phyloP scores from a whole-genome alignment of 1,284 basidiomycete genomes.

The Tilletia horrida region DNA sequence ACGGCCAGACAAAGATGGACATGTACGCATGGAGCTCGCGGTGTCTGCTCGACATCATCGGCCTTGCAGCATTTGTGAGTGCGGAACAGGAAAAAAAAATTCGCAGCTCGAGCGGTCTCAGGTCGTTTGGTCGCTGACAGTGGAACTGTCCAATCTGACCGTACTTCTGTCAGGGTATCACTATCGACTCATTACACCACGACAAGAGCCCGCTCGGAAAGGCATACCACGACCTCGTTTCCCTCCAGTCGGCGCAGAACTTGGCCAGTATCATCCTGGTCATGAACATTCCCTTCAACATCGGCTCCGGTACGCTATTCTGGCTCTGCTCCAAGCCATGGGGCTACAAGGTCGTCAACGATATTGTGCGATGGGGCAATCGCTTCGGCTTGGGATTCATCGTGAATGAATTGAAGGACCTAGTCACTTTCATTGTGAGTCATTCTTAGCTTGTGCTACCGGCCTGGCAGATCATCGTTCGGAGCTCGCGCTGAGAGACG shows the following conservation, averaged over 20 bases:
- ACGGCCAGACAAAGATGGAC: conserved; percentile 36
- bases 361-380: background rate
- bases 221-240: conserved; percentile 42
- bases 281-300: conserved; percentile 10
- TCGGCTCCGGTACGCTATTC: background rate
- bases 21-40: conserved; percentile 36
- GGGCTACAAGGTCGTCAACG: background rate
- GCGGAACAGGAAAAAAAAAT: too few species aligned
- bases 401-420: background rate
- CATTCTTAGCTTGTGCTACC: background rate
- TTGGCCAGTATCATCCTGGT: conserved; percentile 36
- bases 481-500: background rate
- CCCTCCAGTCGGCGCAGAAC: conserved; percentile 42
- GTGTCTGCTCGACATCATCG: conserved; percentile 52
- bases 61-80: conserved; percentile 35
- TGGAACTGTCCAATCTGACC: background rate
- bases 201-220: conserved; percentile 37
- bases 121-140: too few species aligned
- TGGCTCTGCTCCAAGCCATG: conserved; percentile 8
- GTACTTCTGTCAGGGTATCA: conserved; percentile 24
- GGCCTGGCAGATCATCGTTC: background rate
- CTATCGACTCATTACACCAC: conserved; percentile 42
- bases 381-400: conserved; percentile 2
- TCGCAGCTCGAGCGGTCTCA: too few species aligned
- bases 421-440: background rate